phyloP scores from a whole-genome alignment of 169 alveolate species.

The Pseudocohnilembus persalinus region DNA sequence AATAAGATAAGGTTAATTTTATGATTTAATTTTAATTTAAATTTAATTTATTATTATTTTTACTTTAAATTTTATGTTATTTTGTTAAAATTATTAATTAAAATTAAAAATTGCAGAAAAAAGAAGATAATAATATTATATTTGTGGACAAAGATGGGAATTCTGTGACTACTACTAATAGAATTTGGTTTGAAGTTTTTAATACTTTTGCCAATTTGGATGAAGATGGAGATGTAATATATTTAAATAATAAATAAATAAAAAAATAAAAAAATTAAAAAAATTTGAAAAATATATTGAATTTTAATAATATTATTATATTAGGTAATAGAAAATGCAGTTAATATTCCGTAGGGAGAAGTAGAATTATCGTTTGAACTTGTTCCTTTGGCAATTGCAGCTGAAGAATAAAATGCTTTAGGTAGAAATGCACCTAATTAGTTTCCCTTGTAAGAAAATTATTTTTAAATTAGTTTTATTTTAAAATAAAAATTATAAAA shows the following conservation, averaged over 20 bases:
- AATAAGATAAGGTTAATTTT: slow-evolving; percentile 34
- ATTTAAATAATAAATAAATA: too few relatives aligned
- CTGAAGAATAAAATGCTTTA: slow-evolving; percentile 48
- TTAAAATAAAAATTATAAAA: too few relatives aligned
- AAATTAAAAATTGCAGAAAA: neutral
- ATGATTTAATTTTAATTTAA: slow-evolving; percentile 48
- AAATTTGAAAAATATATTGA: too few relatives aligned
- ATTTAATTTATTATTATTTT: neutral
- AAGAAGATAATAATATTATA: too few relatives aligned
- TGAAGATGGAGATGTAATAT: slow-evolving; percentile 33
- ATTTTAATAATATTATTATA: too few relatives aligned
- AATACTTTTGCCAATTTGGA: slow-evolving; percentile 58
- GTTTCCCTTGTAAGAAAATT: slow-evolving; percentile 33
- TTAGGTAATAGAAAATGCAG: neutral
- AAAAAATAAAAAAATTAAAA: too few relatives aligned
- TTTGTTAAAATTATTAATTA: neutral
- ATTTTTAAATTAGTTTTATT: too few relatives aligned
- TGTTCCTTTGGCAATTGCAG: slow-evolving; percentile 51
- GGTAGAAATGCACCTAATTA: slow-evolving; percentile 74
- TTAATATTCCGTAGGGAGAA: slow-evolving; percentile 53
- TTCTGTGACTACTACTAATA: neutral
- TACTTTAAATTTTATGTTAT: neutral
- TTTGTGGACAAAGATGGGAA: neutral
- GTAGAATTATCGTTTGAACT: slow-evolving; percentile 50
- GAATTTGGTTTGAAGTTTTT: slow-evolving; percentile 35